Conservation (phyloP, 768 basidiomycete genomes). For the Boletus sensibilis region DNA sequence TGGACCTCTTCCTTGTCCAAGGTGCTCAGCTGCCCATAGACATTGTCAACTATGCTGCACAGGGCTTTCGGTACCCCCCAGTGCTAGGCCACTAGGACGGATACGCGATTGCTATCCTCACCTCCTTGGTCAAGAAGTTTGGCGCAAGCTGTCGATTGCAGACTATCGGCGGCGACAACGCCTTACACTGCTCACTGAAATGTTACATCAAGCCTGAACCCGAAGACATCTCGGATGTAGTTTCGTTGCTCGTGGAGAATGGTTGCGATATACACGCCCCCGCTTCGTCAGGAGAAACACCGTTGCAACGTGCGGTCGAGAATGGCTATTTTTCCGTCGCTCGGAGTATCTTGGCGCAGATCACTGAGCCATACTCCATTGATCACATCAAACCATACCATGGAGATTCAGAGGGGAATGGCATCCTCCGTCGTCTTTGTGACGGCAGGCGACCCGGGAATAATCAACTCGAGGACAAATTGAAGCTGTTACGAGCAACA, state of each 20-base stretch:
- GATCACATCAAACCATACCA: not conserved
- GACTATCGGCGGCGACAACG: not conserved
- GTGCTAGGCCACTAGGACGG: not conserved
- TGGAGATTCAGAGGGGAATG: not conserved
- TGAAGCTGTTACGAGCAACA: not conserved
- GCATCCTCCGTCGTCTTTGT: not conserved
- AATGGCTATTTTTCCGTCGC: not conserved
- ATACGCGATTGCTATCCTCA: not conserved
- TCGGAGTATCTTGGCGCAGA: not conserved
- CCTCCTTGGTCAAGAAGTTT: not conserved
- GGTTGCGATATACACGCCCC: not conserved
- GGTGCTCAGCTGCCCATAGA: not conserved
- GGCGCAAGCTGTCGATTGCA: not conserved
- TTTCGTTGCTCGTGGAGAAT: not conserved
- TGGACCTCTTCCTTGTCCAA: not conserved
- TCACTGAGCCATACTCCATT: not conserved
- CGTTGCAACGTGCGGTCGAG: not conserved
- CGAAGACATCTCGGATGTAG: not conserved
- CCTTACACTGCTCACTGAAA: not conserved
- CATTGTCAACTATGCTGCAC: not conserved
- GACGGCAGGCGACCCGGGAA: not conserved
- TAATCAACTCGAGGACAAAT: not conserved
- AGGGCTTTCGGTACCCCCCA: not conserved
- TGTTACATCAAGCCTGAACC: not conserved
- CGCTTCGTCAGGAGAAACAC: not conserved